Evolutionary conservation across 1,139 yeast genomes (phyloP), one percentile per base, ranked within the genome.

Genomic region (Candida sojae): DNA sequence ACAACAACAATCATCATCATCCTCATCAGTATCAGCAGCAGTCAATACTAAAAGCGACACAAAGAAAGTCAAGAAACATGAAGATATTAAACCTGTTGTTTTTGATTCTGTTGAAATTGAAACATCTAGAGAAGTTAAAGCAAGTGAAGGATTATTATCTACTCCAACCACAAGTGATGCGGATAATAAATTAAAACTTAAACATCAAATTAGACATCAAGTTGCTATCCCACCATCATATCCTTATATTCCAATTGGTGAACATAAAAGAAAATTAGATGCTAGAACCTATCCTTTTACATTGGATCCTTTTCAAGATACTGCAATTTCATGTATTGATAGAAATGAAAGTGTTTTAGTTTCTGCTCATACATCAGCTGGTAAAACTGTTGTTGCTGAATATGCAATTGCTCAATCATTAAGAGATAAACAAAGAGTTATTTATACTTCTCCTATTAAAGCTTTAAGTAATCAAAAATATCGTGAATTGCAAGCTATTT

Each of bases 311-410:
- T 93, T 93, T 75, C 99, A 93, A 68, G 96, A 93, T 55, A 93
- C 96, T 36, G 91, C 99, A 8, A 85, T 93, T 48, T 90, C 96
- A 38, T 93, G 97, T 67, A 87, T 93, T 53, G 98, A 93, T 64
- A 81, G 97, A 61, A 84, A 88, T 54, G 98, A 93, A 65, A 87
- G 96, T n/a, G 99, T 93, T 8, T 79, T 93, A 58, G 98, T 93
- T 2, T 92, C 98, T 25, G 99, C 99, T 0, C 99, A 93, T 63
- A 92, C 99, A 0, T 92, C 98, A 30, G 99, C 99, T 6, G 99
- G 99, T 72, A 93, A 93, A 64, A 93, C 99, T 0, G 99, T 95
- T 42, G 99, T 93, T 45, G 99, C 99, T 0, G 99, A 93, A 64
- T 95, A 93, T 62, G 98, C 99, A 39, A 93, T 93, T 71, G 98